Evolutionary conservation across 1,284 basidiomycete species (phyloP).

Genomic region (Ustilago trichophora): DNA sequence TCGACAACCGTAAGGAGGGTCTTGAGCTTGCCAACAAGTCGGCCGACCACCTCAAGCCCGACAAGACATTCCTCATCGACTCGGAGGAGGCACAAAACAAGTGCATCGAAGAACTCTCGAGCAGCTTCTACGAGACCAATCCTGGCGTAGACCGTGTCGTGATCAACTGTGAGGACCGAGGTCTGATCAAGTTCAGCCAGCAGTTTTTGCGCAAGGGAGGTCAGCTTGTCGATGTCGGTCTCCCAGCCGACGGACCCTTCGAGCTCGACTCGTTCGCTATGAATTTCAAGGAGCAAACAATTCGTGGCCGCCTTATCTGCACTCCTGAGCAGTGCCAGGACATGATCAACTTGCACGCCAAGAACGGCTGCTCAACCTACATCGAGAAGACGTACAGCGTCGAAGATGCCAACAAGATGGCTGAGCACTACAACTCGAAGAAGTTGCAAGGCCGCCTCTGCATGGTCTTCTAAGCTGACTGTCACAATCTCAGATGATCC

Average conservation of each 20-base stretch:
- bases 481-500: no score
- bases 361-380: constrained; percentile 47
- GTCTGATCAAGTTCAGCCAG: constrained; percentile 50
- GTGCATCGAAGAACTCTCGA: constrained; percentile 42
- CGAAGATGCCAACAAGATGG: constrained; percentile 53
- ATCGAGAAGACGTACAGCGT: constrained; percentile 59
- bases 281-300: constrained; percentile 61
- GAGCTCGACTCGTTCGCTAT: constrained; percentile 54
- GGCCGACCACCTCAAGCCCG: constrained; percentile 50
- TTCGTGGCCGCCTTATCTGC: constrained; percentile 56
- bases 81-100: constrained; percentile 47
- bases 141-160: constrained; percentile 59
- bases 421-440: constrained; percentile 51
- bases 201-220: constrained; percentile 57
- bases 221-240: constrained; percentile 52
- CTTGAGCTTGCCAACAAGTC: constrained; percentile 36
- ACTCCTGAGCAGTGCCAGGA: constrained; percentile 56
- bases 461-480: constrained; percentile 46
- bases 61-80: constrained; percentile 49
- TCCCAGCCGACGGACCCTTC: constrained; percentile 54
- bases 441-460: constrained; percentile 50
- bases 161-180: constrained; percentile 49
- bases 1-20: constrained; percentile 55
- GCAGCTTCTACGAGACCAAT: constrained; percentile 53
- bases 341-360: constrained; percentile 54